A percentile compares a stretch with the other conserved stretches of the same genome.
Conservation (phyloP, 2,329 filamentous ascomycete genomes). For the Hypoxylon sp. region DNA sequence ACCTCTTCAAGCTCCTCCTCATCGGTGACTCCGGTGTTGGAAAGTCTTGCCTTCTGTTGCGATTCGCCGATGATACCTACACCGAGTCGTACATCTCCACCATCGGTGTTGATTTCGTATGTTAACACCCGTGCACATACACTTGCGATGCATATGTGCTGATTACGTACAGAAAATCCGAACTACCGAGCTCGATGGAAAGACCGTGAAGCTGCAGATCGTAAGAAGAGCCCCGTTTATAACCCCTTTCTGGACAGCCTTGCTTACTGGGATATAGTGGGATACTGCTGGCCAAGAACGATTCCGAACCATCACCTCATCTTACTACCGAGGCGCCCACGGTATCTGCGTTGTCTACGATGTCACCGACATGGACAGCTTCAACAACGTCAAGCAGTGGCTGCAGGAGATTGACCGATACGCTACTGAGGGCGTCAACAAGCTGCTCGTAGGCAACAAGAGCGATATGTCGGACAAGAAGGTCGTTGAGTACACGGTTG, state of each 20-base stretch:
- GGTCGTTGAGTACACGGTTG: constrained; percentile 99
- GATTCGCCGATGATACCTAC: constrained; percentile 99
- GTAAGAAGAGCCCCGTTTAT: constrained; percentile 68
- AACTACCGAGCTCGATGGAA: constrained; percentile 98
- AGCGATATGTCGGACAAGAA: constrained; percentile 99
- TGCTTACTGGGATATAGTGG: constrained; percentile 76
- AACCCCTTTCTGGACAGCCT: background rate
- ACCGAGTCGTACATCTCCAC: constrained; percentile 99
- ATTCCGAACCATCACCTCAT: constrained; percentile 99
- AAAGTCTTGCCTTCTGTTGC: constrained; percentile 98
- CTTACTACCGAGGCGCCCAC: constrained; percentile 98
- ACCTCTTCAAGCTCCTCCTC: constrained; percentile 99
- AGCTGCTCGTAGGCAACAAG: constrained; percentile 99
- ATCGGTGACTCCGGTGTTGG: constrained; percentile 99
- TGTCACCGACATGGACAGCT: constrained; percentile 99
- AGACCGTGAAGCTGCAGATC: constrained; percentile 99
- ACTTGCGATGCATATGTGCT: constrained; percentile 44
- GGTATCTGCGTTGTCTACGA: constrained; percentile 99
- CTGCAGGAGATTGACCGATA: constrained; percentile 99
- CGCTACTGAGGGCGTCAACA: constrained; percentile 99
- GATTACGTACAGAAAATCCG: constrained; percentile 87
- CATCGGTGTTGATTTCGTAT: constrained; percentile 98
- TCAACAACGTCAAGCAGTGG: constrained; percentile 99
- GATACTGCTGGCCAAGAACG: constrained; percentile 99
- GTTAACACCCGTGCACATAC: constrained; percentile 58